Conservation (phyloP, 2,329 filamentous ascomycete species). For the Emmonsiellopsis sp. region DNA sequence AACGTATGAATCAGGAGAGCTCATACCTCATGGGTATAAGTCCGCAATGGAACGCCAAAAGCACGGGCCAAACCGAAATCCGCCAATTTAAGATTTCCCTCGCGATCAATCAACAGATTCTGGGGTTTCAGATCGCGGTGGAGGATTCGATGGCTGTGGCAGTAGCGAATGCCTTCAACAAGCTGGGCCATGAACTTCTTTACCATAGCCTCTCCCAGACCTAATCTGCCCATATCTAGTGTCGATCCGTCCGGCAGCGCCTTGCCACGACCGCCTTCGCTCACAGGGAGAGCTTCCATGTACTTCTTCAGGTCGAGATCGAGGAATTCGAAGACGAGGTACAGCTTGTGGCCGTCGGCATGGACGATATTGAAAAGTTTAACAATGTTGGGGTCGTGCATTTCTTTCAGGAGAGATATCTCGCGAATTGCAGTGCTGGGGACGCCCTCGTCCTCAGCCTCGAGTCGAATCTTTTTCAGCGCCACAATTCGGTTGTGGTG, state of each 20-base stretch:
- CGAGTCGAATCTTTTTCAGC: constrained; percentile 89
- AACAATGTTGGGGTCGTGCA: constrained; percentile 87
- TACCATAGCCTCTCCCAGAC: constrained; percentile 69
- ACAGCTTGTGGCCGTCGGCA: constrained; percentile 88
- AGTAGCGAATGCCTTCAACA: constrained; percentile 76
- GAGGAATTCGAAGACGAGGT: constrained; percentile 86
- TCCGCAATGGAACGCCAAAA: constrained; percentile 82
- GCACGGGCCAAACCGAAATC: constrained; percentile 93
- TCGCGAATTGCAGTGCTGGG: constrained; percentile 89
- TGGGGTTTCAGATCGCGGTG: constrained; percentile 98
- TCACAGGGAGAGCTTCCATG: constrained; percentile 82
- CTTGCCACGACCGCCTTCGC: constrained; percentile 76
- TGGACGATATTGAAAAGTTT: constrained; percentile 85
- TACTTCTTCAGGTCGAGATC: constrained; percentile 92
- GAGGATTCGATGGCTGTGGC: constrained; percentile 77
- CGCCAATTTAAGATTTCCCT: constrained; percentile 95
- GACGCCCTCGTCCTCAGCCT: constrained; percentile 89
- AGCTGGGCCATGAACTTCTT: constrained; percentile 91
- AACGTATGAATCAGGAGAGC: constrained; percentile 3
- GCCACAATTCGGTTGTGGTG: constrained; percentile 79
- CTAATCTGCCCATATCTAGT: constrained; percentile 55
- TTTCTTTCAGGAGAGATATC: constrained; percentile 88
- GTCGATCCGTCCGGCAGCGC: constrained; percentile 70
- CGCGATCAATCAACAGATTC: constrained; percentile 88
- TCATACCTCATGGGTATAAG: constrained; percentile 76